Base-by-base conservation (phyloP, 2,329 filamentous ascomycete genomes). In the Aspergillus vadensis region DNA sequence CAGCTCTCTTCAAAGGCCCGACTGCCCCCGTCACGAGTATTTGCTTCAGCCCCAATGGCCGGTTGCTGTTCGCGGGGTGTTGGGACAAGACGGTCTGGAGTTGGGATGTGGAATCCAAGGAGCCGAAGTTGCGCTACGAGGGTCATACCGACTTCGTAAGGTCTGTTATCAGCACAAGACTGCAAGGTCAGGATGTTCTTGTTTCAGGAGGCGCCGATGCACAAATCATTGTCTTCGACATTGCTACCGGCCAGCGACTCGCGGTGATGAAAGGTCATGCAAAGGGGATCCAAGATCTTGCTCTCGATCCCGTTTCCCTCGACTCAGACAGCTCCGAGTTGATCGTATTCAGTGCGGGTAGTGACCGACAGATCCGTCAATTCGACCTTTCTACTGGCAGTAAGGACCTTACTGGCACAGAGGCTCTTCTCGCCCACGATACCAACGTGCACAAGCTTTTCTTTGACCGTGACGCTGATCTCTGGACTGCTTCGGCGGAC, bases 31-130 rank as follows among this genome's bases (percentile, higher is more conserved):
- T 97, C 9, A 94, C 91, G 9, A 91, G 89, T 66, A 77, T 96
- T 27, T 86, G 90, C 15, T 81, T 91, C 38, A 88, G 86, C 14
- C 74, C 80, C 4, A 79, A 79, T 25, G 82, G 81, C 61, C 89
- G 83, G 1, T 72, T 97, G 10, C 56, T 79, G 25, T 97, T 92
- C 75, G 92, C 92, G 23, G 94, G 93, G 36, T 95, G 89, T 61
- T 99, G 95, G 95, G 94, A 99, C 78, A 97, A 96, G 79, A 84
- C 86, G 19, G 85, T 98, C 60, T 97, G 92, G 88, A 90, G 89
- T 32, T 97, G 92, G 90, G 83, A 91, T 69, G 79, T 89, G 32
- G 79, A 82, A 17, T 86, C 86, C 3, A 81, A 80, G 47, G 74
- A 80, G 30, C 77, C 80, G 1, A 81, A 80, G n/a, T 83, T 80